Evolutionary conservation across 306 rosid genomes (phyloP).

Genomic region (Castanospermum australe): DNA sequence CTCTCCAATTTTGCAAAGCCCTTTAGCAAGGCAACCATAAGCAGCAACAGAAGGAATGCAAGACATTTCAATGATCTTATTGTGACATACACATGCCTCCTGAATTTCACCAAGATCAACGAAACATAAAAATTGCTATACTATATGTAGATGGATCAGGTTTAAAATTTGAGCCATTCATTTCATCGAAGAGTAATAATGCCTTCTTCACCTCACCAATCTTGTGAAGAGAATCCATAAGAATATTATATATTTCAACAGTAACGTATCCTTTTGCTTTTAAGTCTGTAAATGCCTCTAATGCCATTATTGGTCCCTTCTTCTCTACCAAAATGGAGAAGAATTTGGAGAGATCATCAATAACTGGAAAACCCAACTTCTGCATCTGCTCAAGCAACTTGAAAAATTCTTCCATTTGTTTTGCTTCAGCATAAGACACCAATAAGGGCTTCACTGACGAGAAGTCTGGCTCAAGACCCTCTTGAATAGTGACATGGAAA

Average conservation of each 20-base stretch:
- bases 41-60: slow-evolving; percentile 69
- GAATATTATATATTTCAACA: slow-evolving; percentile 54
- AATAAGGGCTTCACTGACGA: slow-evolving; percentile 53
- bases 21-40: slow-evolving; percentile 61
- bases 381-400: slow-evolving; percentile 59
- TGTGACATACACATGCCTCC: slow-evolving; percentile 71
- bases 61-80: slow-evolving; percentile 70
- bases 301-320: slow-evolving; percentile 44
- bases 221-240: slow-evolving; percentile 62
- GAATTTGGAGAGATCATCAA: slow-evolving; percentile 55
- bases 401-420: slow-evolving; percentile 51
- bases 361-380: slow-evolving; percentile 49
- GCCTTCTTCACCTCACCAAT: slow-evolving; percentile 52
- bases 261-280: slow-evolving; percentile 50
- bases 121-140: slow-evolving; percentile 47
- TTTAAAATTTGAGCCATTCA: slow-evolving; percentile 44
- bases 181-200: slow-evolving; percentile 57
- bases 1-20: slow-evolving; percentile 68
- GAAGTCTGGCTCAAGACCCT: slow-evolving; percentile 63
- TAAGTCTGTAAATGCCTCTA: slow-evolving; percentile 50
- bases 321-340: slow-evolving; percentile 53
- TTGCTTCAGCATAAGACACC: slow-evolving; percentile 49
- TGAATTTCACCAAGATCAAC: slow-evolving; percentile 55
- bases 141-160: slow-evolving; percentile 55
- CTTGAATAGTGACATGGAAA: slow-evolving; percentile 54